phyloP scores from a whole-genome alignment of 2,329 filamentous ascomycete genomes.

The Cryoendolithus antarcticus region DNA sequence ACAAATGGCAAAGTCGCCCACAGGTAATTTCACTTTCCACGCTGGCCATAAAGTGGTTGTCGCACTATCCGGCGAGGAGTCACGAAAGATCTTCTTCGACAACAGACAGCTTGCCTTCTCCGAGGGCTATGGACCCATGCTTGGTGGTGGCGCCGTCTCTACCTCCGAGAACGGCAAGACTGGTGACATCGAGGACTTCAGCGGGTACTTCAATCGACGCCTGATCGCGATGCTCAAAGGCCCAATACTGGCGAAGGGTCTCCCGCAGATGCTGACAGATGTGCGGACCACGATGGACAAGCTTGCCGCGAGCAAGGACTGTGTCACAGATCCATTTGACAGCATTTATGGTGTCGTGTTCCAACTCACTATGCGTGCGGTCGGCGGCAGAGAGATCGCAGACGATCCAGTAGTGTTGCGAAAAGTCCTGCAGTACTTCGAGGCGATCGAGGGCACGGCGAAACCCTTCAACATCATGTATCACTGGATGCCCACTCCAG shows the following conservation, averaged over 20 bases:
- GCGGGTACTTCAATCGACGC: slow-evolving; percentile 14
- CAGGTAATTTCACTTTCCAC: slow-evolving; percentile 39
- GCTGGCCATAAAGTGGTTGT: slow-evolving; percentile 35
- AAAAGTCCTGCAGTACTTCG: slow-evolving; percentile 34
- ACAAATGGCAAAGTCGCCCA: slow-evolving; percentile 20
- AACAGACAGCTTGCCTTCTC: slow-evolving; percentile 31
- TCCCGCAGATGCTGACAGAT: slow-evolving; percentile 35
- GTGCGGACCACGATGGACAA: slow-evolving; percentile 25
- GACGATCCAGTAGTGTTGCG: slow-evolving; percentile 31
- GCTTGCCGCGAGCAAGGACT: slow-evolving; percentile 23
- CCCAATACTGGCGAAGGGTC: slow-evolving; percentile 13
- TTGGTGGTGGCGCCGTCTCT: slow-evolving; percentile 10
- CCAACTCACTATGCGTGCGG: slow-evolving; percentile 44
- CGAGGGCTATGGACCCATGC: slow-evolving; percentile 28
- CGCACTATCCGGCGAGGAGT: slow-evolving; percentile 31
- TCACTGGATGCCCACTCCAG: slow-evolving; percentile 38
- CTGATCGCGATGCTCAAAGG: slow-evolving; percentile 19
- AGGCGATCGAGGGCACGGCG: slow-evolving; percentile 33
- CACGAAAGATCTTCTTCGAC: slow-evolving; percentile 35
- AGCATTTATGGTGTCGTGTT: slow-evolving; percentile 42
- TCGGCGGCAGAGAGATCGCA: slow-evolving; percentile 43
- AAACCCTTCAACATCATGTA: slow-evolving; percentile 39
- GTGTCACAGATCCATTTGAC: slow-evolving; percentile 41
- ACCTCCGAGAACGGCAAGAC: slow-evolving; percentile 6
- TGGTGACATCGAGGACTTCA: slow-evolving; percentile 8